Conservation (phyloP, 176 grass and related monocot species). For the Sorghum bicolor region DNA sequence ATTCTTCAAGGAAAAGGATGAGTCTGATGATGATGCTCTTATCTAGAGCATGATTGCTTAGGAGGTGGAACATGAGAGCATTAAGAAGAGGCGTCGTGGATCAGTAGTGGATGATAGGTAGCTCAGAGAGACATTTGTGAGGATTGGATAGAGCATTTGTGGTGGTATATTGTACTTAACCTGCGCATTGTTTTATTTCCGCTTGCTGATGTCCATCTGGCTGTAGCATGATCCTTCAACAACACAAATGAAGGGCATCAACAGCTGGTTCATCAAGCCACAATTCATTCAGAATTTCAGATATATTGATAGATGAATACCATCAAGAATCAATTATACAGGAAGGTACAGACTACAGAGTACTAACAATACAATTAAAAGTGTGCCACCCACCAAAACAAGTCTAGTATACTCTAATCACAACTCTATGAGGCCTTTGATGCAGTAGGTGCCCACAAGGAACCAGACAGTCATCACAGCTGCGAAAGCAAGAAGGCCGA, state of each 20-base stretch:
- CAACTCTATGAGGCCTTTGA: conserved; percentile 77
- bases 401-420: conserved; percentile 19
- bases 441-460: conserved; percentile 77
- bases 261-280: neutral
- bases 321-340: neutral
- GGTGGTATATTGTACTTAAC: too few relatives aligned
- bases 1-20: too few relatives aligned
- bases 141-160: too few relatives aligned
- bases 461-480: conserved; percentile 69
- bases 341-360: neutral
- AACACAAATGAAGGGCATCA: neutral
- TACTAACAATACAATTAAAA: neutral
- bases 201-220: too few relatives aligned
- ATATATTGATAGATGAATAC: neutral
- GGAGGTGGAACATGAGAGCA: too few relatives aligned
- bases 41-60: too few relatives aligned
- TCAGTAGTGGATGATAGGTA: too few relatives aligned
- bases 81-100: too few relatives aligned
- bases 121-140: too few relatives aligned
- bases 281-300: neutral
- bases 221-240: neutral
- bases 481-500: conserved; percentile 42
- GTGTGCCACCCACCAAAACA: neutral
- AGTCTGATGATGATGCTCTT: too few relatives aligned
- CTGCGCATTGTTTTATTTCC: too few relatives aligned